A percentile compares a stretch with the other conserved stretches of the same genome.
Evolutionary conservation across 192 early-diverging fungal genomes (phyloP).

Genomic region (Coemansia sp.): DNA sequence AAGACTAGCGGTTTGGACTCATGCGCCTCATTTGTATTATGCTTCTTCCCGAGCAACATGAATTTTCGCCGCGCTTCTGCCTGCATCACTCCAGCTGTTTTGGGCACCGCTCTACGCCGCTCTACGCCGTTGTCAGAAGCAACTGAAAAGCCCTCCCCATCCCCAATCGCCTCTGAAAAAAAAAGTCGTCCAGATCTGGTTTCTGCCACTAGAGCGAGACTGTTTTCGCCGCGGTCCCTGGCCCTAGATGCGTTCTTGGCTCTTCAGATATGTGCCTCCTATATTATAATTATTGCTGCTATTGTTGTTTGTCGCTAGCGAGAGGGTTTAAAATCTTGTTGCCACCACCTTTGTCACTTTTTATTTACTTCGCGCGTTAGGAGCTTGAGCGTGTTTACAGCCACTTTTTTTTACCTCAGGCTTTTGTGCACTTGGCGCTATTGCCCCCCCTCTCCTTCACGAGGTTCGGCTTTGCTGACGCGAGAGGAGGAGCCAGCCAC

Average conservation of each 20-base stretch:
- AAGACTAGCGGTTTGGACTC: background rate
- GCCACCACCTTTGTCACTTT: background rate
- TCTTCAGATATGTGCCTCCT: background rate
- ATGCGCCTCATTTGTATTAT: conserved; percentile 19
- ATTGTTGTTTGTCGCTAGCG: background rate
- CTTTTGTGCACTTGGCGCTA: background rate
- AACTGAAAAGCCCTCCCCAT: background rate
- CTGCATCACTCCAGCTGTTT: background rate
- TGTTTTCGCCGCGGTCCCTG: background rate
- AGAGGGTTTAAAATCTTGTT: background rate
- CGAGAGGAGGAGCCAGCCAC: background rate
- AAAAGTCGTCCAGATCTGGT: conserved; percentile 1
- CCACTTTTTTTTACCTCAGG: background rate
- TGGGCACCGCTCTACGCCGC: background rate
- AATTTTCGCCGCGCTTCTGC: background rate
- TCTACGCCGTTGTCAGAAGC: background rate
- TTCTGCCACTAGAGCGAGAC: background rate
- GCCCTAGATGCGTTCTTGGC: background rate
- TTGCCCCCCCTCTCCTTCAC: background rate
- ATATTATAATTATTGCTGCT: background rate
- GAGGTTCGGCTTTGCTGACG: background rate
- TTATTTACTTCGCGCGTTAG: background rate
- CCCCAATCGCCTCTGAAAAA: background rate
- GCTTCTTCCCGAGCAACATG: background rate
- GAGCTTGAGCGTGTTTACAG: background rate